Evolutionary conservation across 2,329 filamentous ascomycete genomes (phyloP).

Genomic region (Penicillium aurantiogriseum): DNA sequence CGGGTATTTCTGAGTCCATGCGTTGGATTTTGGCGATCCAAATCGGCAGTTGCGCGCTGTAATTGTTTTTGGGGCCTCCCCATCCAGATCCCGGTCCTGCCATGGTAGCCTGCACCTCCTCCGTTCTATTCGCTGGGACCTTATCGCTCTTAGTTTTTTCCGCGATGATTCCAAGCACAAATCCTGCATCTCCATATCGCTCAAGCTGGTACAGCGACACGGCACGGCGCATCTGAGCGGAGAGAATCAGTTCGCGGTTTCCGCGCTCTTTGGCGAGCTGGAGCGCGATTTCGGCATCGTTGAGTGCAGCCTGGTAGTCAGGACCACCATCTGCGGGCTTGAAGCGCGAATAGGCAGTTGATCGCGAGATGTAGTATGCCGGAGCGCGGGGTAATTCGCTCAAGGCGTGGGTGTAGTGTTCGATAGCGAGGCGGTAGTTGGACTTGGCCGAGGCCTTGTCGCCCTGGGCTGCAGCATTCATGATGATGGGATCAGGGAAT

Average conservation of each 20-base stretch:
- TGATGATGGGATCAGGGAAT: conserved; percentile 23
- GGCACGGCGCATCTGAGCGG: conserved; percentile 78
- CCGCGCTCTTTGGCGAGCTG: conserved; percentile 64
- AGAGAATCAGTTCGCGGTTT: conserved; percentile 70
- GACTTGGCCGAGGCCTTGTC: conserved; percentile 60
- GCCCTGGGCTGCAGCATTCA: conserved; percentile 57
- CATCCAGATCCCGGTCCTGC: conserved; percentile 1
- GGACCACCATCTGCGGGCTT: conserved; percentile 50
- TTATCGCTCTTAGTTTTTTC: conserved; percentile 53
- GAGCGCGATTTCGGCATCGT: conserved; percentile 67
- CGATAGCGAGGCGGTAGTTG: conserved; percentile 67
- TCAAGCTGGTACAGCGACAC: conserved; percentile 70
- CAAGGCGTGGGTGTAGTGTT: conserved; percentile 66
- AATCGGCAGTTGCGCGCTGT: conserved; percentile 48
- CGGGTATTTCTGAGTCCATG: conserved; percentile 51
- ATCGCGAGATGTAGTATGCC: conserved; percentile 76
- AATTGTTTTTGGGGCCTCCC: conserved; percentile 20
- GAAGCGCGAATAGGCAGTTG: conserved; percentile 71
- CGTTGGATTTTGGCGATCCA: conserved; percentile 58
- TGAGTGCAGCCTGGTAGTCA: conserved; percentile 54
- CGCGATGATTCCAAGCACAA: conserved; percentile 61
- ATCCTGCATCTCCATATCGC: conserved; percentile 71
- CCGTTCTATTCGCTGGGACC: conserved; percentile 30
- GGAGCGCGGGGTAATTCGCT: conserved; percentile 63
- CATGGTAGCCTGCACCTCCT: conserved; percentile 34